A percentile compares a stretch with the other conserved stretches of the same genome.
Evolutionary conservation across 345 rosid species (phyloP).

Genomic region (Populus deltoides): DNA sequence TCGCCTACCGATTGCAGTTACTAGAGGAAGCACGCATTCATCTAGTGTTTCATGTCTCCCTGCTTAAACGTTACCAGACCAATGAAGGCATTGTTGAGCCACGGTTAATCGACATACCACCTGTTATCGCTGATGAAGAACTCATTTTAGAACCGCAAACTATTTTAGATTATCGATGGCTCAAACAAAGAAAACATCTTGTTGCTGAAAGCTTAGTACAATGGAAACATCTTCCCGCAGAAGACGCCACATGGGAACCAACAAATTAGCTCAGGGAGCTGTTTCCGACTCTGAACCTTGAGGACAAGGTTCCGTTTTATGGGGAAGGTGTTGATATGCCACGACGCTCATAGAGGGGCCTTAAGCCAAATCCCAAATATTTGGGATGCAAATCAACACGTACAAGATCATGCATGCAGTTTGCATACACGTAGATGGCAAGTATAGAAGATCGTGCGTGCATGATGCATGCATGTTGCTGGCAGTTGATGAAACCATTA

Average conservation of each 20-base stretch:
- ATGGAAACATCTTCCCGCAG: not conserved
- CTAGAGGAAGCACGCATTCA: accelerated
- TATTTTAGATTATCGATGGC: not conserved
- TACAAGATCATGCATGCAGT: no score
- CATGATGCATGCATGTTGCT: no score
- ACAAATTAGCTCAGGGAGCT: accelerated
- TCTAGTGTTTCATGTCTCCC: no score
- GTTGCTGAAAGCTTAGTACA: not conserved
- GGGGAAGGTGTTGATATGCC: not conserved
- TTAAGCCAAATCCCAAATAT: no score
- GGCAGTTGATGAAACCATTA: no score
- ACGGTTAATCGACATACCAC: not conserved
- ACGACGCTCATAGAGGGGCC: no score
- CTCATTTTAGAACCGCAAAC: accelerated
- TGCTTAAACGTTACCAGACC: no score
- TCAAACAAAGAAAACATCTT: not conserved
- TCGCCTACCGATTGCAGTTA: no score
- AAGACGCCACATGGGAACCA: not conserved
- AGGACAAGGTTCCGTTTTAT: not conserved
- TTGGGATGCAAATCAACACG: no score
- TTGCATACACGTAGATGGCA: no score
- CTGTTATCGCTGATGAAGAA: not conserved
- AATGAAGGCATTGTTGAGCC: not conserved
- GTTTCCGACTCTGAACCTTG: no score
- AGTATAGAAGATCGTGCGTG: no score